phyloP scores from a whole-genome alignment of 352 stramenopile species.

The Elongisporangium undulatum region DNA sequence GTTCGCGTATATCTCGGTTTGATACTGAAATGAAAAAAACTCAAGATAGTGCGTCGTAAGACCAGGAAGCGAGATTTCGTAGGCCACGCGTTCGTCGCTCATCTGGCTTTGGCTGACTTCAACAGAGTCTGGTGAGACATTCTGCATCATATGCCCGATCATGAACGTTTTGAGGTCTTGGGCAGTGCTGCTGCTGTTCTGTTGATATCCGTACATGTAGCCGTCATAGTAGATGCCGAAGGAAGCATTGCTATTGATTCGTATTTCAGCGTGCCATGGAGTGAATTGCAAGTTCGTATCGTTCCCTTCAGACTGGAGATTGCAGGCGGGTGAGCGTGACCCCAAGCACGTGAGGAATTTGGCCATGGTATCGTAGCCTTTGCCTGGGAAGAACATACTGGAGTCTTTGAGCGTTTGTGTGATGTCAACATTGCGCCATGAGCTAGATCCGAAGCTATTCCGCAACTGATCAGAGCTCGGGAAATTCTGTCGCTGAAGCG shows the following conservation, averaged over 20 bases:
- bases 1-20: background rate
- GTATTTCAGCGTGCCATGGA: background rate
- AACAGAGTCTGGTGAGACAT: background rate
- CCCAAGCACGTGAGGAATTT: slow-evolving; percentile 25
- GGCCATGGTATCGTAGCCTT: slow-evolving; percentile 23
- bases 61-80: background rate
- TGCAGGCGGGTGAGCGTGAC: slow-evolving; percentile 9
- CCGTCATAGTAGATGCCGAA: background rate
- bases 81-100: background rate
- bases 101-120: background rate
- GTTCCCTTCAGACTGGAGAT: slow-evolving; percentile 6
- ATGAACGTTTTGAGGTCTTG: background rate
- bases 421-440: background rate
- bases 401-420: slow-evolving; percentile 1
- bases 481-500: slow-evolving; percentile 5
- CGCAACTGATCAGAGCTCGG: background rate
- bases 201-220: background rate
- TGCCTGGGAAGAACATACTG: slow-evolving; percentile 17
- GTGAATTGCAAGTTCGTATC: background rate
- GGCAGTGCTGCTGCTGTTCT: background rate
- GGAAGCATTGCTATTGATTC: background rate
- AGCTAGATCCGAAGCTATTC: background rate
- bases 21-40: background rate
- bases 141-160: background rate
- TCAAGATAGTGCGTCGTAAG: background rate